Evolutionary conservation across 176 grass and related monocot genomes (phyloP), one percentile per base, ranked within the genome.

Genomic region (Rhynchospora pubera): DNA sequence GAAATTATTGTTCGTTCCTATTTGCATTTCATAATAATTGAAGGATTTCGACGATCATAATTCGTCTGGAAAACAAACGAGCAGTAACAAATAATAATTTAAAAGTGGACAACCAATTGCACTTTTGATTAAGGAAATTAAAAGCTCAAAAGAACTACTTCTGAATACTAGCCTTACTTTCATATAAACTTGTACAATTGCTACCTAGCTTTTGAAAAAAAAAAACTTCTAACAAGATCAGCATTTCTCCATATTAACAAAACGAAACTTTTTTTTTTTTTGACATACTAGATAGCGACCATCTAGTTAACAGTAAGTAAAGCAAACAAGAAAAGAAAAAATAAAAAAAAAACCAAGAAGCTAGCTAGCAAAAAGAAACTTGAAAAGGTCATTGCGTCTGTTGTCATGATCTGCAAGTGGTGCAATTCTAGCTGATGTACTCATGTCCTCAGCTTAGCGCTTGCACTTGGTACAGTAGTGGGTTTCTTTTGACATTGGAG

Each of bases 401-500:
- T 52, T 74, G 21, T 14, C 46, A 19, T 26, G 21, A 28, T 74
- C n/a, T 23, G 6, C 45, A 26, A 52, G 22, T 74, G 28, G 39
- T 3, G 2, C 21, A 26, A 23, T 13, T 51, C 44, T 11, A 74
- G 70, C 19, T 26, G 22, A 19, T 74, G 5, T 14, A 50, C 9
- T 73, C 3, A 6, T 24, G 44, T 6, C 21, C 21, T 7, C n/a
- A 52, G 10, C n/a, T 32, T 50, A 64, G 5, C 86, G 60, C 0
- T 56, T 82, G 69, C 90, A 96, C 1, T 8, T 87, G 6, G 2
- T 60, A 83, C 92, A 94, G 26, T 21, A 18, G 65, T 94, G 94
- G 42, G 75, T 90, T 22, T 48, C 72, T 45, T 72, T 85, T 1
- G 82, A 70, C 90, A 97, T 97, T 22, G 90, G 88, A 44, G 90